Conservation (phyloP, 495 filamentous ascomycete species). For the Margaritispora aquatica region DNA sequence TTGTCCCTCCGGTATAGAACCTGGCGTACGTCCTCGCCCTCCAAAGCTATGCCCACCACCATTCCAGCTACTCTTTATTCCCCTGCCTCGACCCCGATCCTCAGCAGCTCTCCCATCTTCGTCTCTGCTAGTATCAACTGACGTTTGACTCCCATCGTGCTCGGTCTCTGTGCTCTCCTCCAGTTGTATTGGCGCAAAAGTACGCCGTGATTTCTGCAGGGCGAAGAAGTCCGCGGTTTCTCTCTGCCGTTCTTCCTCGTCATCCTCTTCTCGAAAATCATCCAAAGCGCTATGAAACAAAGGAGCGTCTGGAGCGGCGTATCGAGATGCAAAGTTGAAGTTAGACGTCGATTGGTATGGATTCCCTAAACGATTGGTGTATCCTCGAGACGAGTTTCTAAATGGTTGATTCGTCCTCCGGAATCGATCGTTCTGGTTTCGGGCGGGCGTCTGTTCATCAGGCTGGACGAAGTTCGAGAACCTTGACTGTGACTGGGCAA, state of each 20-base stretch:
- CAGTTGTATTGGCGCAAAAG: constrained; percentile 69
- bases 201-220: constrained; percentile 77
- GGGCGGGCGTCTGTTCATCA: constrained; percentile 40
- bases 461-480: constrained; percentile 56
- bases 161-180: constrained; percentile 79
- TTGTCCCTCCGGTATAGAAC: constrained; percentile 35
- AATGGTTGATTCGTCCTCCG: constrained; percentile 22
- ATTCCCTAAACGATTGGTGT: constrained; percentile 36
- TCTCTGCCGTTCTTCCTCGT: constrained; percentile 83
- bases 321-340: constrained; percentile 71
- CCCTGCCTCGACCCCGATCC: constrained; percentile 39
- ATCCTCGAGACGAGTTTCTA: constrained; percentile 12
- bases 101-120: constrained; percentile 29
- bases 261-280: constrained; percentile 81
- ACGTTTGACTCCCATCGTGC: constrained; percentile 53
- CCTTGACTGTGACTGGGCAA: constrained; percentile 94
- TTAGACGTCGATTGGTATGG: constrained; percentile 68
- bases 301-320: constrained; percentile 67
- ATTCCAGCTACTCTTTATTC: constrained; percentile 57
- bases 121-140: constrained; percentile 45
- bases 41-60: constrained; percentile 40
- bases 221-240: constrained; percentile 93
- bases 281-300: constrained; percentile 80
- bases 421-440: constrained; percentile 37
- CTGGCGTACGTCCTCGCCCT: constrained; percentile 23